Conservation (phyloP, 139 green algal species). For the Closterium sp. region DNA sequence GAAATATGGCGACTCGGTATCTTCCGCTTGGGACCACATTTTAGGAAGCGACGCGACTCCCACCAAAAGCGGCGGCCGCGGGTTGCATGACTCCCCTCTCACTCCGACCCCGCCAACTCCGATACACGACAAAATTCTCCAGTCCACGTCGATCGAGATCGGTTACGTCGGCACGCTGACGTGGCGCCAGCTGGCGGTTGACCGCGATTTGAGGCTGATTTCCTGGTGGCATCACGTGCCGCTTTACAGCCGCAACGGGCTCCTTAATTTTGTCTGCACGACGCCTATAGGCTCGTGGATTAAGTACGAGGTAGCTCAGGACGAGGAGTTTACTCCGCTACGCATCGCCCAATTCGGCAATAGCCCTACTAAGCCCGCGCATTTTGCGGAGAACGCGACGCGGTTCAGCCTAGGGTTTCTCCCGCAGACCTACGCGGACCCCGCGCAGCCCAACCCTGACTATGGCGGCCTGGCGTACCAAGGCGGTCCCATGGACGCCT, state of each 20-base stretch:
- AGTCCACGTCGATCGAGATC: neutral
- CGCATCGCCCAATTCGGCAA: neutral
- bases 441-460: conserved; percentile 8
- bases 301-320: conserved; percentile 7
- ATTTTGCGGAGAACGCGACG: conserved; percentile 2
- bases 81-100: neutral
- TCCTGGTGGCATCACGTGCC: conserved; percentile 32
- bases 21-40: neutral
- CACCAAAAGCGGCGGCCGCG: neutral
- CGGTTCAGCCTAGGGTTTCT: neutral
- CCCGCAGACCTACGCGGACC: conserved; percentile 16
- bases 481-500: neutral
- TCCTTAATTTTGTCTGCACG: conserved; percentile 27
- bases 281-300: conserved; percentile 17
- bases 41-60: neutral
- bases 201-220: neutral
- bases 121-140: neutral
- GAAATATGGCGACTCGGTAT: neutral
- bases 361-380: neutral
- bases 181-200: neutral
- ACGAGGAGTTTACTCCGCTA: conserved; percentile 1
- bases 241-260: neutral
- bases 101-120: neutral
- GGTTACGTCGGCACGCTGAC: neutral
- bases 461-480: conserved; percentile 17